A percentile compares a stretch with the other conserved stretches of the same genome.
Evolutionary conservation across 2,329 filamentous ascomycete species (phyloP).

Genomic region (Trichothecium roseum): DNA sequence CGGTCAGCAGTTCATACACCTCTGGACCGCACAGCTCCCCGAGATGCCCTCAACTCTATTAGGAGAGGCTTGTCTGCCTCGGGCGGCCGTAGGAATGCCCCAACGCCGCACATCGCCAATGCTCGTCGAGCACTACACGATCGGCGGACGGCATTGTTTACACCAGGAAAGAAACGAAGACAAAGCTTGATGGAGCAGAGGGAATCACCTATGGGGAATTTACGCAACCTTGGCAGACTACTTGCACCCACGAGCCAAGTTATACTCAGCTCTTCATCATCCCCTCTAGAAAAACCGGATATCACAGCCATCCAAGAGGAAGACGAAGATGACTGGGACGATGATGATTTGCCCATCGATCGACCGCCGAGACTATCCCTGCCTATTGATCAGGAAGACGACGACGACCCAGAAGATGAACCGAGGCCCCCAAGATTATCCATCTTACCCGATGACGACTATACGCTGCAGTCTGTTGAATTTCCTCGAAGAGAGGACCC

Average conservation of each 20-base stretch:
- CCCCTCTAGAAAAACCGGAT: conserved; percentile 10
- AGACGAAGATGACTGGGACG: conserved; percentile 34
- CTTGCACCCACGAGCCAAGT: conserved; percentile 38
- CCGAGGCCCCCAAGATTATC: conserved; percentile 43
- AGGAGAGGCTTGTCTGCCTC: conserved; percentile 34
- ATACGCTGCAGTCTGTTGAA: conserved; percentile 50
- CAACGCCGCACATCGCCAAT: conserved; percentile 52
- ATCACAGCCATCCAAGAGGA: conserved; percentile 14
- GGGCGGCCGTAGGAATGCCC: conserved; percentile 29
- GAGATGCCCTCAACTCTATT: conserved; percentile 26
- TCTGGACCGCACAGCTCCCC: conserved; percentile 23
- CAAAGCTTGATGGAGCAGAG: conserved; percentile 45
- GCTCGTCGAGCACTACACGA: conserved; percentile 48
- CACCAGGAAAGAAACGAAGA: conserved; percentile 47
- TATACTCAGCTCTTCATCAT: conserved; percentile 37
- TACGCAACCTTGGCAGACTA: conserved; percentile 43
- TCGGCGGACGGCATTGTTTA: conserved; percentile 48
- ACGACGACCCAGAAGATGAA: conserved; percentile 39
- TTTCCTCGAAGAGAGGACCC: conserved; percentile 41
- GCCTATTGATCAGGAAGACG: conserved; percentile 37
- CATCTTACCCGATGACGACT: conserved; percentile 46
- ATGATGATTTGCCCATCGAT: conserved; percentile 38
- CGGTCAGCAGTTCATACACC: conserved; percentile 32
- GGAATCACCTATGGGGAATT: conserved; percentile 42
- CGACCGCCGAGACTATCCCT: conserved; percentile 42